Conservation (phyloP, 2,329 filamentous ascomycete genomes). For the Colletotrichum caudatum region DNA sequence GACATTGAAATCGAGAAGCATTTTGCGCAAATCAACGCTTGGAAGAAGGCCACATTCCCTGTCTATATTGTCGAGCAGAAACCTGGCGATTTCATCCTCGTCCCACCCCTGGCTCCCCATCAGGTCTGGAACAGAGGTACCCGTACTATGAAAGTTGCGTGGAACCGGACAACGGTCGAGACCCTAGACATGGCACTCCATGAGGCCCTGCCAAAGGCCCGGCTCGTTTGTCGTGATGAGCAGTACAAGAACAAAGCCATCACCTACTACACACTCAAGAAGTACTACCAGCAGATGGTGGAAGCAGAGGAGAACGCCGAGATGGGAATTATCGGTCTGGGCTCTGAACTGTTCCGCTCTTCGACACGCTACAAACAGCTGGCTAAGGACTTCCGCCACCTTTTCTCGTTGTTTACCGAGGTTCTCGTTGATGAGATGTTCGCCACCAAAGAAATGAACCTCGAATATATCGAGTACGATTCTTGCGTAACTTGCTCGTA, state of each 20-base stretch:
- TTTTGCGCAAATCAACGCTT: conserved; percentile 94
- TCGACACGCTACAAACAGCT: conserved; percentile 72
- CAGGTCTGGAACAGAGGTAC: conserved; percentile 99
- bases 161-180: conserved; percentile 95
- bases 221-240: conserved; percentile 94
- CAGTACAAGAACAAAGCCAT: conserved; percentile 99
- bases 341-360: conserved; percentile 57
- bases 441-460: conserved; percentile 74
- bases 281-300: conserved; percentile 76
- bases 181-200: conserved; percentile 87
- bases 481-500: conserved; percentile 96
- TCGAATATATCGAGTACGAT: conserved; percentile 85
- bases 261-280: conserved; percentile 85
- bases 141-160: conserved; percentile 95
- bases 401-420: conserved; percentile 82
- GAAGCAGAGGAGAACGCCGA: conserved; percentile 64
- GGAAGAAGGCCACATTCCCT: conserved; percentile 93
- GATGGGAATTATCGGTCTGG: conserved; percentile 60
- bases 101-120: conserved; percentile 92
- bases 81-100: conserved; percentile 90
- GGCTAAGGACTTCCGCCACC: conserved; percentile 82
- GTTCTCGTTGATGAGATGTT: conserved; percentile 91
- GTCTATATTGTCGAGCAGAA: conserved; percentile 94
- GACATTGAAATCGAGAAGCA: conserved; percentile 98
- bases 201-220: conserved; percentile 88